These are phyloP conservation scores for Sextonia rubra DNA, from an alignment of 164 flowering plant genomes.

Conservation along the genomic window DNA sequence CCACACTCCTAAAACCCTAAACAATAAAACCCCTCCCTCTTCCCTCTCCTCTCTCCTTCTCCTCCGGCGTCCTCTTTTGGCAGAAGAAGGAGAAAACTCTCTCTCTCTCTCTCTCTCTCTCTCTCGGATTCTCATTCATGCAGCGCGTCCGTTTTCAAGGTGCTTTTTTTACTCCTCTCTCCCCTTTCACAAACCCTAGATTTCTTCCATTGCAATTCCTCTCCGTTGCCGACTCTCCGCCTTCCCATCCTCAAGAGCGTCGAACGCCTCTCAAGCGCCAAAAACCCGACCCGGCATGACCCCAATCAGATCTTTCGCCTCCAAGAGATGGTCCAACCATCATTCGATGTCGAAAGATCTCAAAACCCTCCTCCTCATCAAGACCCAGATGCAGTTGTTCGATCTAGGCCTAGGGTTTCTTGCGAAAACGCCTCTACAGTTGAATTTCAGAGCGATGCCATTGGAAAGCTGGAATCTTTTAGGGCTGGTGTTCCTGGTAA, in stretches of 20 bases:
- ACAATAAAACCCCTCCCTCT: background rate
- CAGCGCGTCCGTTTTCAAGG: background rate
- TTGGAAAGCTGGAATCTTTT: background rate
- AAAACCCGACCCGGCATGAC: background rate
- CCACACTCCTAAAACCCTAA: too few relatives aligned
- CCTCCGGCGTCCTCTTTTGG: background rate
- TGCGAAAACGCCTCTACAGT: background rate
- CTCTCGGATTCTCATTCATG: background rate
- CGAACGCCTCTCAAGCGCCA: background rate
- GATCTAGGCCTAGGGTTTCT: background rate
- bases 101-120: too few relatives aligned
- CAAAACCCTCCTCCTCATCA: background rate
- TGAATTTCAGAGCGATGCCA: background rate
- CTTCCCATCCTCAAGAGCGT: background rate
- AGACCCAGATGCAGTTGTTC: background rate
- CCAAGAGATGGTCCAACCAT: background rate
- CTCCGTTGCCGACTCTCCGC: background rate
- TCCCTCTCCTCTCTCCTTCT: background rate
- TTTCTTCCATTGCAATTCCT: background rate
- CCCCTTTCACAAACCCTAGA: background rate
- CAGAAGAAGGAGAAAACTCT: background rate
- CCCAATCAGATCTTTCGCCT: background rate
- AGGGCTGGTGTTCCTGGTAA: background rate
- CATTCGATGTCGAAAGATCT: background rate
- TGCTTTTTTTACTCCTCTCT: background rate